Evolutionary conservation across 1,139 yeast species (phyloP).

Genomic region (Lipomyces yarrowii): DNA sequence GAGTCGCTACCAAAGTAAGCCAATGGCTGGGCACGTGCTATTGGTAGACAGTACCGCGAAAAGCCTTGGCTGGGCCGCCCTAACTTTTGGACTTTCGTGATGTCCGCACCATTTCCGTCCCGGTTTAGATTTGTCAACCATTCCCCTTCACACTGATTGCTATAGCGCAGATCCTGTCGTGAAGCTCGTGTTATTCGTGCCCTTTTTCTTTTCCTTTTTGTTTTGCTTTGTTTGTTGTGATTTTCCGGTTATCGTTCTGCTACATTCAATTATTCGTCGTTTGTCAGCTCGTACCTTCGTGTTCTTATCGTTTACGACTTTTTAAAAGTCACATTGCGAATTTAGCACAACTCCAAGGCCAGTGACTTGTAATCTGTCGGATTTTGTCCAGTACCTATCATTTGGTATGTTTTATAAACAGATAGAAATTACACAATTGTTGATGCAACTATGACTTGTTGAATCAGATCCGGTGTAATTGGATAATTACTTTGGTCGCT

Average conservation of each 20-base stretch:
- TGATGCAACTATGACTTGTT: not conserved
- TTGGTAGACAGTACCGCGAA: not conserved
- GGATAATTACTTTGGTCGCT: not conserved
- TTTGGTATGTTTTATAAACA: not conserved
- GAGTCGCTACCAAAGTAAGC: not conserved
- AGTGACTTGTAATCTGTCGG: not conserved
- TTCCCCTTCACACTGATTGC: constrained; percentile 5
- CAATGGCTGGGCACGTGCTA: not conserved
- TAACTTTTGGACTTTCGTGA: not conserved
- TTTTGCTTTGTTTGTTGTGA: constrained; percentile 12
- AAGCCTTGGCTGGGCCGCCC: not conserved
- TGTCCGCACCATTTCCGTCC: constrained; percentile 3
- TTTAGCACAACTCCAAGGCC: not conserved
- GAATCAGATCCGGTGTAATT: not conserved
- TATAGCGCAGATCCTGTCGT: not conserved
- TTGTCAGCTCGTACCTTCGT: not conserved
- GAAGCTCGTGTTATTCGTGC: not conserved
- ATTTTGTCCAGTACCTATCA: not conserved
- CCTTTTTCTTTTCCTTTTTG: constrained; percentile 3
- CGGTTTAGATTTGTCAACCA: not conserved
- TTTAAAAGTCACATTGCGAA: not conserved
- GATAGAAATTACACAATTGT: not conserved
- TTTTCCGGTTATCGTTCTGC: constrained; percentile 8
- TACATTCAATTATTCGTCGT: not conserved
- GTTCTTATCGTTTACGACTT: not conserved